phyloP scores from a whole-genome alignment of 2,329 filamentous ascomycete genomes.

The Talaromyces albobiverticillius region DNA sequence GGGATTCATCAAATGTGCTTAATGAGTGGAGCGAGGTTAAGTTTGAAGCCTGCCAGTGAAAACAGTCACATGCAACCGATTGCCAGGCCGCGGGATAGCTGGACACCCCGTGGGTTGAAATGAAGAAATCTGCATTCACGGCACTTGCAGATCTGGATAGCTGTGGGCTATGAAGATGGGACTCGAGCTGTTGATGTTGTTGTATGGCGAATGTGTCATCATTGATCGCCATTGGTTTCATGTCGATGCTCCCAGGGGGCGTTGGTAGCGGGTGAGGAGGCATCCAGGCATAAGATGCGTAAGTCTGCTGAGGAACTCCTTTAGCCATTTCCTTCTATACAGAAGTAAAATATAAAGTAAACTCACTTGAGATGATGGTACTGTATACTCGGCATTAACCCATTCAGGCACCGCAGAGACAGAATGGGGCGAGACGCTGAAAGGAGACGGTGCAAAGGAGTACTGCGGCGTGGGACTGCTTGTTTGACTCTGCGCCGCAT shows the following conservation, averaged over 20 bases:
- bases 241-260: conserved; percentile 8
- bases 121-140: neutral
- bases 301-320: neutral
- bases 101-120: neutral
- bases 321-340: neutral
- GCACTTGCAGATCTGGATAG: neutral
- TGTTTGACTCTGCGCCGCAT: conserved; percentile 1
- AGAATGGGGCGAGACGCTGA: conserved; percentile 1
- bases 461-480: neutral
- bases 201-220: neutral
- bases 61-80: conserved; percentile 8
- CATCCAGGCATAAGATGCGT: conserved; percentile 5
- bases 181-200: neutral
- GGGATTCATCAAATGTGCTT: conserved; percentile 5
- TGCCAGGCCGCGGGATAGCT: neutral
- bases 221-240: conserved; percentile 1
- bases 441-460: neutral
- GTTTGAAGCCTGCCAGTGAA: conserved; percentile 12
- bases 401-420: conserved; percentile 2
- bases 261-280: conserved; percentile 7
- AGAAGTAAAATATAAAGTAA: neutral
- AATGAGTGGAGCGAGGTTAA: conserved; percentile 10
- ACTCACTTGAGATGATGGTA: conserved; percentile 1
- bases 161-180: neutral
- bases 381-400: conserved; percentile 2